Evolutionary conservation across 1,139 yeast genomes (phyloP).

Genomic region (Protomyces inundatus): DNA sequence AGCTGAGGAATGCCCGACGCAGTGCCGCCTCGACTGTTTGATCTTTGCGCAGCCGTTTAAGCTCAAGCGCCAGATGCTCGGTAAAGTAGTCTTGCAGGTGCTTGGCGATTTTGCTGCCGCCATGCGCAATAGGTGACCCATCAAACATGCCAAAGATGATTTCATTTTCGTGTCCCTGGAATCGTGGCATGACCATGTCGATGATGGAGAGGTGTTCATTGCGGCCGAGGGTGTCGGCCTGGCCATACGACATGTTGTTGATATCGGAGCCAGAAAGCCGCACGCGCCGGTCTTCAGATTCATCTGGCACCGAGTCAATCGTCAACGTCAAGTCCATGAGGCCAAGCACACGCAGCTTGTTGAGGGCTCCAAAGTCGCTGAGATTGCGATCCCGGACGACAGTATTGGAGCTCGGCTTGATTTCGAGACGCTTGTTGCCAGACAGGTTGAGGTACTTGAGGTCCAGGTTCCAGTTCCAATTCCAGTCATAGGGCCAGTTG

Average conservation of each 20-base stretch:
- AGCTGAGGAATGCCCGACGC: conserved; percentile 66
- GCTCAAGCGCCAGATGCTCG: conserved; percentile 57
- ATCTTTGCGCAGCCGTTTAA: conserved; percentile 48
- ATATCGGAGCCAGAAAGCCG: conserved; percentile 87
- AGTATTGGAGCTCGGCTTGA: conserved; percentile 53
- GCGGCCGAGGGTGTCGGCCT: conserved; percentile 78
- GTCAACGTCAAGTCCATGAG: conserved; percentile 93
- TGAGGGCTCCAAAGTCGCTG: conserved; percentile 72
- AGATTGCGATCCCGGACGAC: conserved; percentile 43
- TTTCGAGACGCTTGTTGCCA: conserved; percentile 87
- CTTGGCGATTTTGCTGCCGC: conserved; percentile 59
- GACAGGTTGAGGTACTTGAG: conserved; percentile 80
- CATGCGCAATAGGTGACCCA: conserved; percentile 48
- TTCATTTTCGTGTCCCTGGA: conserved; percentile 72
- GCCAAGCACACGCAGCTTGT: conserved; percentile 69
- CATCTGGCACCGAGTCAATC: conserved; percentile 79
- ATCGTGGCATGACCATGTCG: conserved; percentile 82
- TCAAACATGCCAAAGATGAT: conserved; percentile 79
- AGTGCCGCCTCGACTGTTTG: conserved; percentile 59
- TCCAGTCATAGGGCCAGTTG: conserved; percentile 96
- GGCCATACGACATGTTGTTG: conserved; percentile 73
- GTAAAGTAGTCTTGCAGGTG: conserved; percentile 70
- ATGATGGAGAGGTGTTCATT: conserved; percentile 64
- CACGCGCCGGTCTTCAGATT: conserved; percentile 72
- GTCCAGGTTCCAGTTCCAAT: conserved; percentile 82